Percentiles rank a stretch among this genome's conserved stretches.
phyloP scores from a whole-genome alignment of 1,139 yeast genomes.

The Blastobotrys malaysiensis region DNA sequence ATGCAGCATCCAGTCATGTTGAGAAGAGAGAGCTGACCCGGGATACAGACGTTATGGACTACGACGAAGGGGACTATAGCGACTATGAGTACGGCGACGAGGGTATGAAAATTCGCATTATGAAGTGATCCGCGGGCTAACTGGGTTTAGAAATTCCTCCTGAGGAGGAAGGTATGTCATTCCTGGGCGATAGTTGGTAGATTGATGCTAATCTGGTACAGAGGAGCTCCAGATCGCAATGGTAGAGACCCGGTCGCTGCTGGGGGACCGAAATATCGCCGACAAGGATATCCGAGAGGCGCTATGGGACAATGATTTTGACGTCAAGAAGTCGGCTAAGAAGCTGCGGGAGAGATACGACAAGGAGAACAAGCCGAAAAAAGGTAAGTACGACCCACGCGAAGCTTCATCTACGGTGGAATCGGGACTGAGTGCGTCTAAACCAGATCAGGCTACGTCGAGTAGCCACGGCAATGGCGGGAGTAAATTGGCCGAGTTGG shows the following conservation, averaged over 20 bases:
- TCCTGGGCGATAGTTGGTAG: not conserved
- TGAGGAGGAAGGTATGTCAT: conserved; percentile 21
- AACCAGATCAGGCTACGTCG: not conserved
- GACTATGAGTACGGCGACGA: conserved; percentile 16
- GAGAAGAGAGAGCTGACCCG: not conserved
- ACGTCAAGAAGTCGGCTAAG: conserved; percentile 46
- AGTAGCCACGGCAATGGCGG: not conserved
- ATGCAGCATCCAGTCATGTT: not conserved
- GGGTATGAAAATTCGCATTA: conserved; percentile 8
- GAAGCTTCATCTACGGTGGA: not conserved
- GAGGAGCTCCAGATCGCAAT: conserved; percentile 27
- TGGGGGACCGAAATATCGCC: conserved; percentile 45
- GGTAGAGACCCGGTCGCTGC: conserved; percentile 42
- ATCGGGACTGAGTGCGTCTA: not conserved
- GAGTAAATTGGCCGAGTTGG: not conserved
- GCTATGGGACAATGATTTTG: conserved; percentile 56
- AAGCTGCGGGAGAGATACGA: conserved; percentile 43
- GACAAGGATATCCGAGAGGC: conserved; percentile 55
- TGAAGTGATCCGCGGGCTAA: not conserved
- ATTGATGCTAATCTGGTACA: not conserved
- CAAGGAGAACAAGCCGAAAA: conserved; percentile 16
- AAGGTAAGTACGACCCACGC: not conserved
- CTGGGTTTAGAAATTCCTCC: conserved; percentile 16
- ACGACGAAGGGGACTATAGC: conserved; percentile 15
- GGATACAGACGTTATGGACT: conserved; percentile 13